Percentiles rank a stretch among this genome's conserved stretches.
These are phyloP conservation scores for Fusarium virguliforme DNA, from an alignment of 2,329 filamentous ascomycete species.

Conservation along the genomic window DNA sequence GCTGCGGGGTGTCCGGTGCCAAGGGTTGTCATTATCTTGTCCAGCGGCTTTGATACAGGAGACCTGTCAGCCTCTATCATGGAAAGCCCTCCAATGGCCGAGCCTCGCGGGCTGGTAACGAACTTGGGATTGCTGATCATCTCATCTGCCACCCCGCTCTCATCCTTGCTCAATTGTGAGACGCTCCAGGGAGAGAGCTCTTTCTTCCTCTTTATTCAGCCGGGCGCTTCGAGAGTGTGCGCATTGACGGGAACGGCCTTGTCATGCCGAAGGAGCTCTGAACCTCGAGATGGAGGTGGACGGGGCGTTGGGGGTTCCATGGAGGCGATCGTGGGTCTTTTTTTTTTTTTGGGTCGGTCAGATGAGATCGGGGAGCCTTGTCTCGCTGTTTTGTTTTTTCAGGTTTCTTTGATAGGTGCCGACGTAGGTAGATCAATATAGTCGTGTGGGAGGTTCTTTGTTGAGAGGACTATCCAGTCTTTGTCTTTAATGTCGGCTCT, in stretches of 20 bases:
- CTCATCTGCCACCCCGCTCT: constrained; percentile 24
- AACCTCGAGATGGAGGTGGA: constrained; percentile 23
- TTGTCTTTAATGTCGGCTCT: constrained; percentile 16
- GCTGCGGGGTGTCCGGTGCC: constrained; percentile 42
- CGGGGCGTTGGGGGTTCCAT: constrained; percentile 23
- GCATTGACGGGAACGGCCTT: constrained; percentile 32
- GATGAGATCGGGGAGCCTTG: constrained; percentile 1
- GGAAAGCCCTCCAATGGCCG: constrained; percentile 33
- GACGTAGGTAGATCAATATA: neutral
- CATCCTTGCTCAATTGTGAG: constrained; percentile 31
- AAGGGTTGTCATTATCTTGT: constrained; percentile 28
- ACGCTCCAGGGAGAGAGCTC: neutral
- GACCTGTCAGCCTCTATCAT: constrained; percentile 10
- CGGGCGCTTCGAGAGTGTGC: constrained; percentile 12
- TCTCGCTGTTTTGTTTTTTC: constrained; percentile 28
- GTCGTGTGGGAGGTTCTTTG: constrained; percentile 3
- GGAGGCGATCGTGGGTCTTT: constrained; percentile 10
- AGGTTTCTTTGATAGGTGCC: neutral
- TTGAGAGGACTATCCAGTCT: neutral
- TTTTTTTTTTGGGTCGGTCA: constrained; percentile 32
- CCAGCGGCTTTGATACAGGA: constrained; percentile 30
- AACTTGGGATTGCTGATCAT: constrained; percentile 40
- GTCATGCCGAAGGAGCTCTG: constrained; percentile 32
- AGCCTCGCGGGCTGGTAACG: constrained; percentile 27
- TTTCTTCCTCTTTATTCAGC: constrained; percentile 17